Evolutionary conservation across 441 rosid species (phyloP).

Genomic region (Pelargonium citronellum): DNA sequence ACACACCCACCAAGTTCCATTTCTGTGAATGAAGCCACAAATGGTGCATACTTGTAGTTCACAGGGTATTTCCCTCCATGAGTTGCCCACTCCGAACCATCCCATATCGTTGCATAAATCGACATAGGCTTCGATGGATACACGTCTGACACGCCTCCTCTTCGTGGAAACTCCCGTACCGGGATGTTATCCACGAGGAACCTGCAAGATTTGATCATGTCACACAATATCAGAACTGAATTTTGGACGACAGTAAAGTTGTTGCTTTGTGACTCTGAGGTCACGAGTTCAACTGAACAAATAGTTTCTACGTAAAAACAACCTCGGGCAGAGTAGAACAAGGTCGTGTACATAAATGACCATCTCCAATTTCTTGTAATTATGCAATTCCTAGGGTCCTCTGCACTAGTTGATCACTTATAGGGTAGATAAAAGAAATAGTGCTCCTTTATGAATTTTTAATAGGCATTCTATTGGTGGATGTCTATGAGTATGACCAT

Average conservation of each 20-base stretch:
- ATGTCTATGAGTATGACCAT: too few species aligned
- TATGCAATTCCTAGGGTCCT: too few species aligned
- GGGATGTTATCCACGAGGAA: constrained; percentile 73
- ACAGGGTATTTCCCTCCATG: constrained; percentile 91
- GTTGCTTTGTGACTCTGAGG: too few species aligned
- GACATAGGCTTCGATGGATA: constrained; percentile 82
- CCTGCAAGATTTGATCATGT: constrained; percentile 29
- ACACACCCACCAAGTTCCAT: constrained; percentile 52
- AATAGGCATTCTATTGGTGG: too few species aligned
- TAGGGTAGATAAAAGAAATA: too few species aligned
- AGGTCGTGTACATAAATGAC: too few species aligned
- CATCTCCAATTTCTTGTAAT: too few species aligned
- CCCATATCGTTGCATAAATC: constrained; percentile 70
- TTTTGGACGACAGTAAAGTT: background rate
- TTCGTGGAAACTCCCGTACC: constrained; percentile 51
- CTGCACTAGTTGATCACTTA: too few species aligned
- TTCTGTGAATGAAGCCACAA: constrained; percentile 54
- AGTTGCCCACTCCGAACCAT: constrained; percentile 93
- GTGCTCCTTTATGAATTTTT: too few species aligned
- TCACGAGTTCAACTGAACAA: too few species aligned
- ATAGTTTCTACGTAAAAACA: too few species aligned
- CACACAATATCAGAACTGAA: background rate
- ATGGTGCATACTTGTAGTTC: constrained; percentile 68
- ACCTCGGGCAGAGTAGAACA: too few species aligned
- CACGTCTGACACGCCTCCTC: constrained; percentile 32